Conservation (phyloP, 305 asterid species). For the Fraxinus nigra region DNA sequence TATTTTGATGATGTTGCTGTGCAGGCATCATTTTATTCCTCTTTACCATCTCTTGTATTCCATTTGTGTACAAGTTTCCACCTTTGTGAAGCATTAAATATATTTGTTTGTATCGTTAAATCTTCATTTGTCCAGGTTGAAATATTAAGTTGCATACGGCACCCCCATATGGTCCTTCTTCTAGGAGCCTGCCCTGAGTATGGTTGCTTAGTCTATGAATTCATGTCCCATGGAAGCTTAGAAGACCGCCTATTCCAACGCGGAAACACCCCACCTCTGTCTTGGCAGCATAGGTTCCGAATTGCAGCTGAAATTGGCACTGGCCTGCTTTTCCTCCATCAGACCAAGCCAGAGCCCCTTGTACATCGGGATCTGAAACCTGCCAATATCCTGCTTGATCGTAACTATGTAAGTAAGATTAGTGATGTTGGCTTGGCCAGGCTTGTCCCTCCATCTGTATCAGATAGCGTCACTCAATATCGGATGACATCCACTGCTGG, state of each 20-base stretch:
- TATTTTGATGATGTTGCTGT: background rate
- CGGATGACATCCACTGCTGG: conserved; percentile 75
- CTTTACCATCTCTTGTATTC: background rate
- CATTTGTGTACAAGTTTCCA: background rate
- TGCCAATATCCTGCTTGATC: conserved; percentile 62
- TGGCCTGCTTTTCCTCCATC: conserved; percentile 66
- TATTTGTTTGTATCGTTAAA: background rate
- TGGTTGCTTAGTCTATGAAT: conserved; percentile 66
- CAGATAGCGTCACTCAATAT: conserved; percentile 69
- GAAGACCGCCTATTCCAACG: conserved; percentile 61
- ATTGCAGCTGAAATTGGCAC: conserved; percentile 69
- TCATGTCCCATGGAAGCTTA: conserved; percentile 66
- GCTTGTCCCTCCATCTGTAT: conserved; percentile 66
- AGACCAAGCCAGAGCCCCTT: conserved; percentile 69
- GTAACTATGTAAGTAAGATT: conserved; percentile 67
- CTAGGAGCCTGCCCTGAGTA: conserved; percentile 78
- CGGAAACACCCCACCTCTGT: conserved; percentile 54
- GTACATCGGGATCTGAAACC: conserved; percentile 72
- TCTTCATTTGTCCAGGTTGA: conserved; percentile 45
- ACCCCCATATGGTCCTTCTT: conserved; percentile 76
- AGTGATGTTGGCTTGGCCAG: conserved; percentile 74
- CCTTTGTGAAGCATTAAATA: background rate
- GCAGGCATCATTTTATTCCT: background rate
- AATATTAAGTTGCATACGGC: conserved; percentile 64
- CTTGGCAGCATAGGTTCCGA: conserved; percentile 68